Evolutionary conservation across 2,329 filamentous ascomycete species (phyloP).

Genomic region (Colletotrichum aenigma): DNA sequence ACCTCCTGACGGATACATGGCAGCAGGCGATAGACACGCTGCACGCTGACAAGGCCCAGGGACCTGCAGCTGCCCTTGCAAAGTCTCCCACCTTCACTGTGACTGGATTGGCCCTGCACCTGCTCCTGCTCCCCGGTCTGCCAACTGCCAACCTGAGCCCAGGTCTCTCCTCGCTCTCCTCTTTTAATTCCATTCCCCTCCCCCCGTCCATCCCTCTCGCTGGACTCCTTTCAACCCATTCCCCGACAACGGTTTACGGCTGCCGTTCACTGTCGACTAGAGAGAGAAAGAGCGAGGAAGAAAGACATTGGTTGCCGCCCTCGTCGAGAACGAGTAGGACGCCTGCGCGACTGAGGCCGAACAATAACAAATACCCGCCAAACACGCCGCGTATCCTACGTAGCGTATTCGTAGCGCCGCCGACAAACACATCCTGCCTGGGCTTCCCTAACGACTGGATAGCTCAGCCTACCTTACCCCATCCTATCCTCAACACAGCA

Average conservation of each 20-base stretch:
- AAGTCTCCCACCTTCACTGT: neutral
- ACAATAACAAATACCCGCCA: neutral
- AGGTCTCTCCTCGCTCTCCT: neutral
- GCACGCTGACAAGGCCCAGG: neutral
- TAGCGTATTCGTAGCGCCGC: neutral
- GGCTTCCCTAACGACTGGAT: neutral
- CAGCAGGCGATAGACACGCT: neutral
- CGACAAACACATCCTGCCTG: neutral
- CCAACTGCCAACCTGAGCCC: neutral
- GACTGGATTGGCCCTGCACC: neutral
- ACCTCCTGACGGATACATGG: neutral
- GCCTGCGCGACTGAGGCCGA: neutral
- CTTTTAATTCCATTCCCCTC: conserved; percentile 13
- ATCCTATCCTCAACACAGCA: neutral
- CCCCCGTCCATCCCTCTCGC: conserved; percentile 4
- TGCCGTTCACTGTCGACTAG: conserved; percentile 3
- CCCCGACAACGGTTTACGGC: neutral
- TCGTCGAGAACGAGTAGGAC: neutral
- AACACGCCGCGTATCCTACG: neutral
- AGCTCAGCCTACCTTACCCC: neutral
- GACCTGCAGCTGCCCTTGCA: neutral
- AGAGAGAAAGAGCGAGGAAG: neutral
- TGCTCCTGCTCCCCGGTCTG: neutral
- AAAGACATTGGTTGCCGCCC: neutral
- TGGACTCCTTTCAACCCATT: conserved; percentile 1